Evolutionary conservation across 176 grass and related monocot genomes (phyloP).

Genomic region (Neostapfia colusana): DNA sequence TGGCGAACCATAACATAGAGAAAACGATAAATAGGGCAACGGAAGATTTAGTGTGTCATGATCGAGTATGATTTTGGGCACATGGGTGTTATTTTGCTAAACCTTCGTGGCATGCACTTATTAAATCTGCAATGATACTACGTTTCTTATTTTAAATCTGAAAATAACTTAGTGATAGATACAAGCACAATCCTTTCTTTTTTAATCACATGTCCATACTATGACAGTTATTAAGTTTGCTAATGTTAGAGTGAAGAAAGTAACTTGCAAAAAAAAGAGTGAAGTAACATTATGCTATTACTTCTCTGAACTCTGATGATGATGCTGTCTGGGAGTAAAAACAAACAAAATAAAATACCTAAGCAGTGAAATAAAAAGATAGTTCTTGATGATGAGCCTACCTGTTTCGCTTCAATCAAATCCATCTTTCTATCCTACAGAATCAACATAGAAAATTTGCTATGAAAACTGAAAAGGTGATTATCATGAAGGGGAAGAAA

Average conservation of each 20-base stretch:
- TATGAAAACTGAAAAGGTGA: background rate
- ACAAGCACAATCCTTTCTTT: no score
- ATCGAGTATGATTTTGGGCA: background rate
- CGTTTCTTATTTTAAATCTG: background rate
- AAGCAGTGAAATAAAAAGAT: background rate
- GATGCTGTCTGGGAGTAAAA: background rate
- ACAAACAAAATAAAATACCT: background rate
- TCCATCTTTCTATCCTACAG: constrained; percentile 68
- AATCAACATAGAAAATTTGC: constrained; percentile 10
- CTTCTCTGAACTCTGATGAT: no score
- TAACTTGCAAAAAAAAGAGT: no score
- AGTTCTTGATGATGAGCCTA: background rate
- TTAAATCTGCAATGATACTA: background rate
- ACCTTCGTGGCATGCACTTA: background rate
- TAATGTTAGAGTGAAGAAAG: no score
- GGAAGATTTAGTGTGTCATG: background rate
- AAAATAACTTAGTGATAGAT: no score
- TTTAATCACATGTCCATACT: no score
- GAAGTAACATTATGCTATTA: no score
- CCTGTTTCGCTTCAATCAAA: constrained; percentile 73
- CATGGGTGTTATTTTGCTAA: background rate
- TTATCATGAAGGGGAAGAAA: constrained; percentile 8
- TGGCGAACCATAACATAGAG: background rate
- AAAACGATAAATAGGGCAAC: background rate
- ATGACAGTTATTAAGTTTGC: no score